Evolutionary conservation across 208 protist genomes (phyloP).

Genomic region (Wallacemonas rigidus): DNA sequence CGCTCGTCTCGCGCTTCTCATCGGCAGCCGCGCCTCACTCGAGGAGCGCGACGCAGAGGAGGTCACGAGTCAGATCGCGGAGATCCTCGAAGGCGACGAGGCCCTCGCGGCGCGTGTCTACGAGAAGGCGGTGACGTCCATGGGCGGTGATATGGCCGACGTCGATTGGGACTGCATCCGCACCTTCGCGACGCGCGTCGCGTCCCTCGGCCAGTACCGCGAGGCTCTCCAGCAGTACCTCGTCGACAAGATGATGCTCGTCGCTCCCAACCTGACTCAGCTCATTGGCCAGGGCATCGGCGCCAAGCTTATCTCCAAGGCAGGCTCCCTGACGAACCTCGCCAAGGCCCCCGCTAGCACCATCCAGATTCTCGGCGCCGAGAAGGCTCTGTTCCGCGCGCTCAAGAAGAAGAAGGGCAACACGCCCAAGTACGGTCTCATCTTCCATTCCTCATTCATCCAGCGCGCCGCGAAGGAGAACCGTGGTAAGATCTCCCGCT

Average conservation of each 20-base stretch:
- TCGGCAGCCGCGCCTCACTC: constrained; percentile 81
- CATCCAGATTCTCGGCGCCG: constrained; percentile 99
- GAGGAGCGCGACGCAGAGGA: constrained; percentile 75
- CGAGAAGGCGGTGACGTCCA: constrained; percentile 94
- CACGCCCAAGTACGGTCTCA: constrained; percentile 99
- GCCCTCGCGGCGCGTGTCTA: constrained; percentile 84
- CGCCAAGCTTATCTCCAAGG: constrained; percentile 98
- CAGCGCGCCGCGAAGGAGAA: constrained; percentile 97
- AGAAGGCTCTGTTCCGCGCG: constrained; percentile 99
- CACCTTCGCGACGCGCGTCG: constrained; percentile 94
- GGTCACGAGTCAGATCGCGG: constrained; percentile 70
- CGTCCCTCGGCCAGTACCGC: constrained; percentile 93
- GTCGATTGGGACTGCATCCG: constrained; percentile 97
- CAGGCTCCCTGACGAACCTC: constrained; percentile 97
- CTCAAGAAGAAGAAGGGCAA: constrained; percentile 98
- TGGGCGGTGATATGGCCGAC: constrained; percentile 96
- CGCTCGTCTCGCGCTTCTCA: constrained; percentile 88
- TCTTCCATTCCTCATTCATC: constrained; percentile 99
- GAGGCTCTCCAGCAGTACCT: constrained; percentile 95
- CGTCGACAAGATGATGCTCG: constrained; percentile 95
- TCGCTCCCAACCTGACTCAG: constrained; percentile 97
- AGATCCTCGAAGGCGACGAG: constrained; percentile 86
- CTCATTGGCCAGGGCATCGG: constrained; percentile 99
- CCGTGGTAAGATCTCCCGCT: constrained; percentile 98
- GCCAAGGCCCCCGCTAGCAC: constrained; percentile 99